A percentile compares a stretch with the other conserved stretches of the same genome.
phyloP scores from a whole-genome alignment of 331 rosid species.

The Spiraea crenata region DNA sequence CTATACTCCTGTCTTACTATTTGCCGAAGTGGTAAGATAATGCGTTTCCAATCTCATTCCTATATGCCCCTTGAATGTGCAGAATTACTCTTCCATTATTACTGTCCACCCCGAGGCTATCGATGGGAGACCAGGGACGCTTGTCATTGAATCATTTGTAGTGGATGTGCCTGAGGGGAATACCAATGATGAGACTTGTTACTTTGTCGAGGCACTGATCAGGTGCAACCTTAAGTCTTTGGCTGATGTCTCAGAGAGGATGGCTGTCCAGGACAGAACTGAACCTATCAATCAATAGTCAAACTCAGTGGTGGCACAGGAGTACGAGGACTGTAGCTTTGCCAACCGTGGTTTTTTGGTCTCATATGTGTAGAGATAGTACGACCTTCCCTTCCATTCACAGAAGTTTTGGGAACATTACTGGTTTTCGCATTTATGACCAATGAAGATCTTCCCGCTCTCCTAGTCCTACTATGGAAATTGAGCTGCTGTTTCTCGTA shows the following conservation, averaged over 20 bases:
- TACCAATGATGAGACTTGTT: conserved; percentile 54
- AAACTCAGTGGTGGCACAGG: conserved; percentile 32
- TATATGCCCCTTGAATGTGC: conserved; percentile 25
- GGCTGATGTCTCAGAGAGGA: conserved; percentile 55
- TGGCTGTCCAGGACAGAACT: conserved; percentile 49
- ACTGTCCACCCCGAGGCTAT: conserved; percentile 50
- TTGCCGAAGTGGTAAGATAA: neutral
- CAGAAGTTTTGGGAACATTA: conserved; percentile 62
- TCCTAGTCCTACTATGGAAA: conserved; percentile 32
- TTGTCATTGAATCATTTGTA: conserved; percentile 51
- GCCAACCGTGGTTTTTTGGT: conserved; percentile 41
- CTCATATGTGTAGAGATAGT: conserved; percentile 57
- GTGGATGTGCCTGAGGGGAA: conserved; percentile 51
- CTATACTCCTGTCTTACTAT: neutral
- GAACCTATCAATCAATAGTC: conserved; percentile 53
- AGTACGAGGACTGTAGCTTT: conserved; percentile 40
- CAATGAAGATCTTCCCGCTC: conserved; percentile 43
- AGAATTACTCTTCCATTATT: conserved; percentile 49
- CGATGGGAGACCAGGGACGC: conserved; percentile 53
- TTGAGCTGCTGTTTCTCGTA: conserved; percentile 35
- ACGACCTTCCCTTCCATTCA: conserved; percentile 59
- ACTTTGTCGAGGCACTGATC: conserved; percentile 50
- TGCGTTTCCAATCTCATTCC: neutral
- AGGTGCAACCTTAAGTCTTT: conserved; percentile 56
- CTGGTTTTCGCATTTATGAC: conserved; percentile 43